Evolutionary conservation across 805 yeast species (phyloP), one percentile per base, ranked within the genome.

Genomic region (Kodamaea laetipori): DNA sequence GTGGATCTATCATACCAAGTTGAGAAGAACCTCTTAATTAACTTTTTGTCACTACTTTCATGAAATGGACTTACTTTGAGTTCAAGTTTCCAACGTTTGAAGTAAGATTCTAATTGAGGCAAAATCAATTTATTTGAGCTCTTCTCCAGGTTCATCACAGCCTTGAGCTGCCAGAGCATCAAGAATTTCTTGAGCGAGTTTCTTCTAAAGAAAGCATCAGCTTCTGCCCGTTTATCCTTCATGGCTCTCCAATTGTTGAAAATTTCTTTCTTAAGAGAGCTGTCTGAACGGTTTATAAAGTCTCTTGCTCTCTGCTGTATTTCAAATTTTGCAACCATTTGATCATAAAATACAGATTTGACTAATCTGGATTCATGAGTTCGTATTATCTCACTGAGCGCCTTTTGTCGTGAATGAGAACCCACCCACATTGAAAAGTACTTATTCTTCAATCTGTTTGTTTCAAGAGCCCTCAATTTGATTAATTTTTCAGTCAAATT

Each of bases 401-500:
- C 19, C 15, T 13, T 15, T 13, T 30, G 34, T 4, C 34, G 17
- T 13, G 34, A 4, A 11, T 30, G 15, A 15, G 34, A 15, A 15
- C 15, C 34, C 3, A 30, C 19, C 54, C 54, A 50, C 19, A 37
- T 16, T 4, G 10, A 15, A 15, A 39, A 18, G n/a, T 31, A 32
- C 37, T 39, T 39, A 13, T 25, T 25, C 11, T 27, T 38, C 17
- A 30, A 6, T 19, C 35, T 28, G 21, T 26, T n/a, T 1, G 15
- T 9, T 27, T 41, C 44, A 4, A 41, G 10, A 13, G 30, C 10
- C n/a, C 28, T 17, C 13, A 41, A 32, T 21, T 41, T 41, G 28
- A 23, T 34, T 13, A 41, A 16, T 18, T 41, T 41, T 13, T 41
- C 44, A 19, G 39, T 21, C 35, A 41, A 35, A 13, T 34, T 41